Evolutionary conservation across 805 yeast species (phyloP).

Genomic region (Hanseniaspora lindneri): DNA sequence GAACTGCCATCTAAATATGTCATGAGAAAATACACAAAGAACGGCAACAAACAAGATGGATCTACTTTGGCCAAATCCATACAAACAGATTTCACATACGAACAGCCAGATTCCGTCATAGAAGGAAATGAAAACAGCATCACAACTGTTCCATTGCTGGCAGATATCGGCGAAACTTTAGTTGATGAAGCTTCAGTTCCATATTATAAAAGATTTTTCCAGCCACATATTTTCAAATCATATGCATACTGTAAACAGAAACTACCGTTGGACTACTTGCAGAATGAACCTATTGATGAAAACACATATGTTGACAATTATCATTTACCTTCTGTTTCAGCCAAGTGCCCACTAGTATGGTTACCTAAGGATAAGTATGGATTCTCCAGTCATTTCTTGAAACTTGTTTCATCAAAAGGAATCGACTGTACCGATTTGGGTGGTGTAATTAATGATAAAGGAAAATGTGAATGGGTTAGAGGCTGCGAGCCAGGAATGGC

Average conservation of each 20-base stretch:
- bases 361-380: conserved; percentile 86
- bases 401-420: conserved; percentile 37
- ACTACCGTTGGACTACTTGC: conserved; percentile 45
- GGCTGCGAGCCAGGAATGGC: conserved; percentile 35
- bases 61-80: conserved; percentile 17
- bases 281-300: conserved; percentile 34
- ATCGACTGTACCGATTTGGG: conserved; percentile 58
- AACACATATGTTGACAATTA: conserved; percentile 36
- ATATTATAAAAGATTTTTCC: conserved; percentile 38
- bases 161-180: conserved; percentile 41
- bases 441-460: conserved; percentile 45
- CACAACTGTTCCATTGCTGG: conserved; percentile 46
- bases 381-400: conserved; percentile 50
- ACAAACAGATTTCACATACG: conserved; percentile 23
- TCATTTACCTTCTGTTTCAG: conserved; percentile 61
- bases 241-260: conserved; percentile 38
- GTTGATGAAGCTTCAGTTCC: conserved; percentile 29
- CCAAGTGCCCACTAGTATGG: conserved; percentile 72
- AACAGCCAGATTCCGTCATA: conserved; percentile 17
- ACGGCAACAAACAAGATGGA: neutral
- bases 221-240: conserved; percentile 44
- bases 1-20: conserved; percentile 26
- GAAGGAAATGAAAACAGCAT: conserved; percentile 22
- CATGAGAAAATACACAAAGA: conserved; percentile 24
- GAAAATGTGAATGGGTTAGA: conserved; percentile 33